A percentile compares a stretch with the other conserved stretches of the same genome.
Conservation (phyloP, 495 filamentous ascomycete species). For the Letharia lupina region DNA sequence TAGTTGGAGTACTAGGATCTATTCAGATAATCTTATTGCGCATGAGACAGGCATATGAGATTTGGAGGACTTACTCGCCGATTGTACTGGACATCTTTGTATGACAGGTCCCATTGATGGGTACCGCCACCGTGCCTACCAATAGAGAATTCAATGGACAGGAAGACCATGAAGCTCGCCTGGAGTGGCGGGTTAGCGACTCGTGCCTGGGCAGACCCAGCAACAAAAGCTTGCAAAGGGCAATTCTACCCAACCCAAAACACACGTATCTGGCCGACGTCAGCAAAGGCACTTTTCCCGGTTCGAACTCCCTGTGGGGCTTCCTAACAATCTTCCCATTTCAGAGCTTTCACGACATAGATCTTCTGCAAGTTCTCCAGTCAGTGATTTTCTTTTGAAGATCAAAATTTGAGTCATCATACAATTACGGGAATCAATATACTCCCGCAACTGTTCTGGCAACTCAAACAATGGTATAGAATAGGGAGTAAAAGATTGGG, state of each 20-base stretch:
- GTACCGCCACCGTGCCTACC: conserved; percentile 3
- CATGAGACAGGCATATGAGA: neutral
- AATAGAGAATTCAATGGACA: neutral
- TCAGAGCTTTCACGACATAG: conserved; percentile 11
- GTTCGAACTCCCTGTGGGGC: neutral
- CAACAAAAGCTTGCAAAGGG: neutral
- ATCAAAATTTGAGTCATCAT: neutral
- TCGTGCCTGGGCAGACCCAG: neutral
- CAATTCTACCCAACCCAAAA: conserved; percentile 4
- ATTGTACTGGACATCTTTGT: neutral
- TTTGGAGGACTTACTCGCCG: neutral
- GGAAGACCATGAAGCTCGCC: conserved; percentile 2
- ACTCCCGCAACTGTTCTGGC: neutral
- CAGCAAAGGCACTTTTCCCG: conserved; percentile 1
- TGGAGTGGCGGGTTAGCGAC: neutral
- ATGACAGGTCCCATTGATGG: conserved; percentile 21
- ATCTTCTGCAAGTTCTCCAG: conserved; percentile 2
- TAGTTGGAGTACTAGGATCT: conserved; percentile 15
- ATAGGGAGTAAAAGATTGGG: neutral
- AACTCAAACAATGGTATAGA: neutral
- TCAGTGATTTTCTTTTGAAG: neutral
- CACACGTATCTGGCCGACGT: conserved; percentile 7
- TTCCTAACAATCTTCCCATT: conserved; percentile 21
- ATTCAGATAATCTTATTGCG: neutral
- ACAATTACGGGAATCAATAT: neutral